phyloP scores from a whole-genome alignment of 805 yeast genomes.

The Saccharomyces jurei region DNA sequence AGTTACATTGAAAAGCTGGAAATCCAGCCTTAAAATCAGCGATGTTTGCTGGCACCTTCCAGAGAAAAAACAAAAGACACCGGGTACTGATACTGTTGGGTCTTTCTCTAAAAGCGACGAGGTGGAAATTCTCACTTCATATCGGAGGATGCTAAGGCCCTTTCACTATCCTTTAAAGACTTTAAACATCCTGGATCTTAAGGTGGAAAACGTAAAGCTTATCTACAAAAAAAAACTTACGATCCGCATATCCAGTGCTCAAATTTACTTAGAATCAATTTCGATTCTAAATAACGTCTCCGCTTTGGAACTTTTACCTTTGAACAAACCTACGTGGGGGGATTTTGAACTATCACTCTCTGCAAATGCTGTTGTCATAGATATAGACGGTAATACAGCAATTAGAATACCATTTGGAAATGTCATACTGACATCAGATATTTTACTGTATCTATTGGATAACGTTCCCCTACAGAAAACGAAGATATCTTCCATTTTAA shows the following conservation, averaged over 20 bases:
- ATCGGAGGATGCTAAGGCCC: background rate
- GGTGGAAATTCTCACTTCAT: background rate
- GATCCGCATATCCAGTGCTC: conserved; percentile 23
- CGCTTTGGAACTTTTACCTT: conserved; percentile 15
- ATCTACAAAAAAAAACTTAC: conserved; percentile 8
- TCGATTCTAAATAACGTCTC: conserved; percentile 15
- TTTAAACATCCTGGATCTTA: conserved; percentile 22
- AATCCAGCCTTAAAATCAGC: conserved; percentile 13
- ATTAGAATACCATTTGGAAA: conserved; percentile 28
- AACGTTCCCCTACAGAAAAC: conserved; percentile 13
- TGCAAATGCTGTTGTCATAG: conserved; percentile 17
- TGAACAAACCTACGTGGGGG: conserved; percentile 11
- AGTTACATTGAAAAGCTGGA: conserved; percentile 13
- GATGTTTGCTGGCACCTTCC: conserved; percentile 13
- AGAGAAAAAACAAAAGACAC: background rate
- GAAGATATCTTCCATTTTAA: conserved; percentile 17
- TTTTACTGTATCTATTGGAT: conserved; percentile 15
- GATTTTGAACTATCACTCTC: conserved; percentile 26
- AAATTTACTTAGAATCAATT: conserved; percentile 20
- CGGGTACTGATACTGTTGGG: background rate
- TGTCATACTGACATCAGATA: conserved; percentile 21
- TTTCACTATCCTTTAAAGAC: conserved; percentile 6
- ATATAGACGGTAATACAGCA: conserved; percentile 13
- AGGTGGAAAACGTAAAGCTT: conserved; percentile 25
- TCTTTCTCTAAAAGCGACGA: background rate